Evolutionary conservation across 2,329 filamentous ascomycete species (phyloP).

Genomic region (Cytospora mali): DNA sequence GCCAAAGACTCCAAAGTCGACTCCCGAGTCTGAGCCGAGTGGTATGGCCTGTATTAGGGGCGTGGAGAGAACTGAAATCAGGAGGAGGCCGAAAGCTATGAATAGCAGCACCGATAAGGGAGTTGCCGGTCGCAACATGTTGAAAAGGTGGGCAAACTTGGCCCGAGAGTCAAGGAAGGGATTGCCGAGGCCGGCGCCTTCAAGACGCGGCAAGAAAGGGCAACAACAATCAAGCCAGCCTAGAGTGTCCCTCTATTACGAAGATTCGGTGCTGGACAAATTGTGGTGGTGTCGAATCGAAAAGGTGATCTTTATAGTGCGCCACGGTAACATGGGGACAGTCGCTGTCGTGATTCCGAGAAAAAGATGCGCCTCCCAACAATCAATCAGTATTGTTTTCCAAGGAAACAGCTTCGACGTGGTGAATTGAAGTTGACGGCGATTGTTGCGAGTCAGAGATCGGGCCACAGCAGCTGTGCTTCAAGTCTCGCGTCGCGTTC

Average conservation of each 20-base stretch:
- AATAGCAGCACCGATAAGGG: constrained; percentile 86
- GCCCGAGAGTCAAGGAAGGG: constrained; percentile 23
- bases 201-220: constrained; percentile 45
- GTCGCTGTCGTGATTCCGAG: neutral
- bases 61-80: constrained; percentile 87
- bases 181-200: constrained; percentile 43
- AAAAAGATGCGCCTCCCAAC: neutral
- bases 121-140: constrained; percentile 88
- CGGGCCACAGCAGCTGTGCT: constrained; percentile 2
- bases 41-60: constrained; percentile 86
- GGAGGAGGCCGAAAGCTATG: constrained; percentile 79
- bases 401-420: neutral
- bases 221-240: constrained; percentile 23
- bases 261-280: neutral
- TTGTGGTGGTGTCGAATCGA: constrained; percentile 1
- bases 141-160: constrained; percentile 39
- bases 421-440: constrained; percentile 10
- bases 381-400: neutral
- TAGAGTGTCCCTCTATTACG: constrained; percentile 2
- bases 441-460: constrained; percentile 3
- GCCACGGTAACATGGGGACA: constrained; percentile 21
- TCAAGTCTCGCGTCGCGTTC: constrained; percentile 17
- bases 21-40: constrained; percentile 73
- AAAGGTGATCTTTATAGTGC: neutral
- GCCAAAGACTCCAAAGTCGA: constrained; percentile 91